Evolutionary conservation across 2,329 filamentous ascomycete species (phyloP).

Genomic region (Stemphylium vesicarium): DNA sequence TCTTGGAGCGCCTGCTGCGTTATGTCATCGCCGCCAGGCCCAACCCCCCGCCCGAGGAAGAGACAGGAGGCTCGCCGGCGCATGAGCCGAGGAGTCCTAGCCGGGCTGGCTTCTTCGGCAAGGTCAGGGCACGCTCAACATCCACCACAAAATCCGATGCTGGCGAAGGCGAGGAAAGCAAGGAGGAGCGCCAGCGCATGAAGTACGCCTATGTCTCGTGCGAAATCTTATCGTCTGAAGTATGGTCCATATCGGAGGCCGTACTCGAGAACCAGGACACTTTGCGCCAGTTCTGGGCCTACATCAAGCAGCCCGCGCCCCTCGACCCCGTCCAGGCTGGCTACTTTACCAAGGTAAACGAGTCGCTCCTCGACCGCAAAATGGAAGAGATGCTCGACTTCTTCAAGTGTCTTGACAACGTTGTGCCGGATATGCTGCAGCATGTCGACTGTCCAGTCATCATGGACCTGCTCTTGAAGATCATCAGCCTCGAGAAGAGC

Average conservation of each 20-base stretch:
- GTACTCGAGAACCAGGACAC: constrained; percentile 83
- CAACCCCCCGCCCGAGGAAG: constrained; percentile 45
- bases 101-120: constrained; percentile 55
- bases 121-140: constrained; percentile 53
- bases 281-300: constrained; percentile 87
- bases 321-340: constrained; percentile 92
- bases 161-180: constrained; percentile 64
- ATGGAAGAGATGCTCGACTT: constrained; percentile 95
- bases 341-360: constrained; percentile 99
- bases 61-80: constrained; percentile 54
- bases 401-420: constrained; percentile 80
- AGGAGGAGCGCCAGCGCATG: constrained; percentile 86
- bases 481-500: constrained; percentile 92
- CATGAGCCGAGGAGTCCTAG: constrained; percentile 44
- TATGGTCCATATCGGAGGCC: constrained; percentile 95
- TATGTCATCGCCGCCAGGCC: constrained; percentile 85
- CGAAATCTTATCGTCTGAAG: constrained; percentile 92
- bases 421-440: constrained; percentile 83
- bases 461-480: constrained; percentile 96
- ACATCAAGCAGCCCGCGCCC: constrained; percentile 81
- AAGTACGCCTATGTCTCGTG: constrained; percentile 93
- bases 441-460: constrained; percentile 98
- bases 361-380: constrained; percentile 96
- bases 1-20: constrained; percentile 83
- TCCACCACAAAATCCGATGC: constrained; percentile 52